Percentiles rank a stretch among this genome's conserved stretches.
Evolutionary conservation across 2,329 filamentous ascomycete genomes (phyloP).

Genomic region (Fusarium sp.): DNA sequence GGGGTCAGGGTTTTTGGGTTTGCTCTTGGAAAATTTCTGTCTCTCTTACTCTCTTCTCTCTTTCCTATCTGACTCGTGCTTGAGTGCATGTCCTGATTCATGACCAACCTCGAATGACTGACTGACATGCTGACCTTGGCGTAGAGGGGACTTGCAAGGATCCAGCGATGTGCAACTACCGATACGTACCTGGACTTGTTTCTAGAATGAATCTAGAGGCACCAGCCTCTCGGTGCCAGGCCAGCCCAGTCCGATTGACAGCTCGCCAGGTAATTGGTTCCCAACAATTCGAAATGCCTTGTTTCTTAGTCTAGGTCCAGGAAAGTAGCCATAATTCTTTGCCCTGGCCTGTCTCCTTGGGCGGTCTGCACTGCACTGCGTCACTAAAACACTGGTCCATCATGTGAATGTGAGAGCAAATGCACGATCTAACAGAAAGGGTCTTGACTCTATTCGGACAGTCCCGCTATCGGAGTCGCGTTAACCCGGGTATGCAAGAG

Average conservation of each 20-base stretch:
- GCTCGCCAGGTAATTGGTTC: slow-evolving; percentile 25
- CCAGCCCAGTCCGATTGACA: neutral
- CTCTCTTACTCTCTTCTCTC: neutral
- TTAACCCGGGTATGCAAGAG: slow-evolving; percentile 25
- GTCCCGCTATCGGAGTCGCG: slow-evolving; percentile 28
- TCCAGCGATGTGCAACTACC: slow-evolving; percentile 18
- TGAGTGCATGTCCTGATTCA: slow-evolving; percentile 30
- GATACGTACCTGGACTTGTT: slow-evolving; percentile 23
- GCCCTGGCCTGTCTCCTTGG: neutral
- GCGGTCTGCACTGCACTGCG: slow-evolving; percentile 28
- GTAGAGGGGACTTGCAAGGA: slow-evolving; percentile 15
- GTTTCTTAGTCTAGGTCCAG: neutral
- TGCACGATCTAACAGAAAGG: slow-evolving; percentile 6
- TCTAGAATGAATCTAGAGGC: slow-evolving; percentile 25
- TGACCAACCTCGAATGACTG: slow-evolving; percentile 24
- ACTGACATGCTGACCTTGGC: slow-evolving; percentile 6
- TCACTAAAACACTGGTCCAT: slow-evolving; percentile 5
- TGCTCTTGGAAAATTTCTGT: slow-evolving; percentile 13
- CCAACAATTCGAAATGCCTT: slow-evolving; percentile 19
- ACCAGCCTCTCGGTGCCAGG: slow-evolving; percentile 11
- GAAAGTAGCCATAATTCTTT: neutral
- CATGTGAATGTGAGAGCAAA: slow-evolving; percentile 16
- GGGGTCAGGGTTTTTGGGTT: slow-evolving; percentile 15
- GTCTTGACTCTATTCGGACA: slow-evolving; percentile 20
- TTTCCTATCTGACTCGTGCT: slow-evolving; percentile 21